Percentiles rank a stretch among this genome's conserved stretches.
Evolutionary conservation across 257 asterid species (phyloP).

Genomic region (Solanum bulbocastanum): DNA sequence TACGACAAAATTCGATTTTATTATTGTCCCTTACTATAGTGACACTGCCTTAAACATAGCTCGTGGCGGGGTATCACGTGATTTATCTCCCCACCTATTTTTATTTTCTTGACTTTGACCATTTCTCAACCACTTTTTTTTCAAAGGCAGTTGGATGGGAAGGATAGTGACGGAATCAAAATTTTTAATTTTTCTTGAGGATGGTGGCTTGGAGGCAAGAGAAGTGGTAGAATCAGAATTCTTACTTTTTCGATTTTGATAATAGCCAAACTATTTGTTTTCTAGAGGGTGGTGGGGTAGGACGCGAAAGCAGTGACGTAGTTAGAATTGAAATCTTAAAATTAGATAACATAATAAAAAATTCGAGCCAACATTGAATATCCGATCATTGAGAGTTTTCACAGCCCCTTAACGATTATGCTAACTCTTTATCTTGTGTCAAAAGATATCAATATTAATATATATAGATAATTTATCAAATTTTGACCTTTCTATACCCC

Average conservation of each 20-base stretch:
- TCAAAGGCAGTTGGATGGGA: fast-evolving
- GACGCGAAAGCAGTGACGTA: fast-evolving
- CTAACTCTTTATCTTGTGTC: not conserved
- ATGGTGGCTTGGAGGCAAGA: not conserved
- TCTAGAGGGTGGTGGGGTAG: not conserved
- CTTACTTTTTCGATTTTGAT: no score
- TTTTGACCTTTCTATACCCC: no score
- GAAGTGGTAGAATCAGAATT: not conserved
- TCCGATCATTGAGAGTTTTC: not conserved
- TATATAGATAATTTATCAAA: no score
- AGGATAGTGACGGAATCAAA: not conserved
- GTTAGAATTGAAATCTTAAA: not conserved
- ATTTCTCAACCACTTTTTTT: not conserved
- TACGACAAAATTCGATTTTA: not conserved
- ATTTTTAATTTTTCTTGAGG: no score
- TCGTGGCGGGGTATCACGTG: conserved; percentile 18
- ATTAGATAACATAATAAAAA: no score
- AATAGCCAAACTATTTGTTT: no score
- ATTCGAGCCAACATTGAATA: not conserved
- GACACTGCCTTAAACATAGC: conserved; percentile 1
- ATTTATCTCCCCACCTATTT: not conserved
- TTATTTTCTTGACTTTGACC: not conserved
- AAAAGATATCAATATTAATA: no score
- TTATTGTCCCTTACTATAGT: not conserved
- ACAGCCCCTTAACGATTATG: not conserved